Percentiles rank a stretch among this genome's conserved stretches.
phyloP scores from a whole-genome alignment of 805 yeast genomes.

The Myxozyma lipomycoides region DNA sequence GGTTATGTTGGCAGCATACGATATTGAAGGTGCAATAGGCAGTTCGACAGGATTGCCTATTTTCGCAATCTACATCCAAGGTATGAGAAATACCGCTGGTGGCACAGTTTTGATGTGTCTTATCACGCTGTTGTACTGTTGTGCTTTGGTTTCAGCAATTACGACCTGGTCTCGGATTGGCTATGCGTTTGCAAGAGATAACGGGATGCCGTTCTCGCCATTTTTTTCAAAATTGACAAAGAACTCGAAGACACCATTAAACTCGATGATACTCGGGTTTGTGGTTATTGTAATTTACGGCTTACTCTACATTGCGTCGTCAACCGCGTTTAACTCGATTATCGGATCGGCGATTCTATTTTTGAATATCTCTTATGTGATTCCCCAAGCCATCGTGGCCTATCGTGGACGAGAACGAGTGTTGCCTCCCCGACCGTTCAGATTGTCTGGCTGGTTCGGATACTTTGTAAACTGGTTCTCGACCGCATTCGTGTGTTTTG shows the following conservation, averaged over 20 bases:
- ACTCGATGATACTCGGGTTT: conserved; percentile 45
- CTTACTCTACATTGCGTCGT: conserved; percentile 58
- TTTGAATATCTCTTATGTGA: conserved; percentile 52
- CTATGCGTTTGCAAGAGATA: conserved; percentile 55
- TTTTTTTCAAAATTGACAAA: conserved; percentile 49
- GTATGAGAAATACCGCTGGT: conserved; percentile 49
- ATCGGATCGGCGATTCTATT: conserved; percentile 35
- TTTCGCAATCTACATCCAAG: conserved; percentile 59
- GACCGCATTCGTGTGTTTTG: conserved; percentile 48
- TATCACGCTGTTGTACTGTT: background rate
- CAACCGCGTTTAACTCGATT: conserved; percentile 61
- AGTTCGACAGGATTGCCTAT: conserved; percentile 61
- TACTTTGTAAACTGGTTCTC: conserved; percentile 6
- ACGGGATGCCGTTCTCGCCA: conserved; percentile 54
- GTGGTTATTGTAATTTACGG: conserved; percentile 51
- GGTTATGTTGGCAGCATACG: conserved; percentile 47
- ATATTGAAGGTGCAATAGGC: conserved; percentile 47
- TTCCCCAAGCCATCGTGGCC: conserved; percentile 41
- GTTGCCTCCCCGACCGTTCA: conserved; percentile 2
- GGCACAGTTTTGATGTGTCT: conserved; percentile 30
- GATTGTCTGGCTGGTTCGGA: conserved; percentile 1
- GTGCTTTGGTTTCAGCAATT: background rate
- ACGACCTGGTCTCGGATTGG: conserved; percentile 6
- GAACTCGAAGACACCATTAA: conserved; percentile 48
- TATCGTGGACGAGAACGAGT: conserved; percentile 4